phyloP scores from a whole-genome alignment of 2,329 filamentous ascomycete genomes.

The Fusarium denticulatum region DNA sequence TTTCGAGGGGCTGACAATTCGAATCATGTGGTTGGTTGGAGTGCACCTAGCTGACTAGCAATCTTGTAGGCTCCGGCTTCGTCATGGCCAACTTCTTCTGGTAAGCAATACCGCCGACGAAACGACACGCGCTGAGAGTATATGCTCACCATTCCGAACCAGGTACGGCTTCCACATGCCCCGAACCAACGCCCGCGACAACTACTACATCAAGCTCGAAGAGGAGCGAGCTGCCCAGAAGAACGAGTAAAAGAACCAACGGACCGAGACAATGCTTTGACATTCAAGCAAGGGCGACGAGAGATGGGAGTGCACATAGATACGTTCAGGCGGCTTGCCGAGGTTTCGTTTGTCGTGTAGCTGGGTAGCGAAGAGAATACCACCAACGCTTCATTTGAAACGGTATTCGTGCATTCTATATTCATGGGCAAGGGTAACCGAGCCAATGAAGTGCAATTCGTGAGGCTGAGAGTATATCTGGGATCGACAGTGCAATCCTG shows the following conservation, averaged over 20 bases:
- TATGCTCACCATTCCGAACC: conserved; percentile 24
- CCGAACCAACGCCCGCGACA: conserved; percentile 67
- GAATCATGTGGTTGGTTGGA: conserved; percentile 39
- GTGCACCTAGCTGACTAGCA: conserved; percentile 47
- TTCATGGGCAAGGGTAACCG: conserved; percentile 43
- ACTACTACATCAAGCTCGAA: conserved; percentile 68
- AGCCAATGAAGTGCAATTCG: conserved; percentile 2
- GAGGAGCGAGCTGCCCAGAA: conserved; percentile 60
- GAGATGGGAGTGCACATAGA: conserved; percentile 27
- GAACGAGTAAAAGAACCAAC: conserved; percentile 36
- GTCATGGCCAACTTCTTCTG: conserved; percentile 66
- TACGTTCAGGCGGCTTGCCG: conserved; percentile 17
- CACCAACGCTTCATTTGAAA: conserved; percentile 37
- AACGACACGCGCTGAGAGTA: neutral
- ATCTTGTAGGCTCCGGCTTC: conserved; percentile 60
- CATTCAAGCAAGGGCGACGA: conserved; percentile 8
- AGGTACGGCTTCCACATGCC: conserved; percentile 73
- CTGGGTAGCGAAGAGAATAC: conserved; percentile 39
- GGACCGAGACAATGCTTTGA: neutral
- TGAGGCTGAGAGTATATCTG: neutral
- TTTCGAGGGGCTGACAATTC: conserved; percentile 38
- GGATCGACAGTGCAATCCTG: neutral
- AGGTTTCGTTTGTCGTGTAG: conserved; percentile 42
- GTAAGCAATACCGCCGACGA: conserved; percentile 52
- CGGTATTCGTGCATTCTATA: conserved; percentile 42